A percentile compares a stretch with the other conserved stretches of the same genome.
These are phyloP conservation scores for Neophaeococcomyces mojaviensis DNA, from an alignment of 2,329 filamentous ascomycete species.

Conservation along the genomic window DNA sequence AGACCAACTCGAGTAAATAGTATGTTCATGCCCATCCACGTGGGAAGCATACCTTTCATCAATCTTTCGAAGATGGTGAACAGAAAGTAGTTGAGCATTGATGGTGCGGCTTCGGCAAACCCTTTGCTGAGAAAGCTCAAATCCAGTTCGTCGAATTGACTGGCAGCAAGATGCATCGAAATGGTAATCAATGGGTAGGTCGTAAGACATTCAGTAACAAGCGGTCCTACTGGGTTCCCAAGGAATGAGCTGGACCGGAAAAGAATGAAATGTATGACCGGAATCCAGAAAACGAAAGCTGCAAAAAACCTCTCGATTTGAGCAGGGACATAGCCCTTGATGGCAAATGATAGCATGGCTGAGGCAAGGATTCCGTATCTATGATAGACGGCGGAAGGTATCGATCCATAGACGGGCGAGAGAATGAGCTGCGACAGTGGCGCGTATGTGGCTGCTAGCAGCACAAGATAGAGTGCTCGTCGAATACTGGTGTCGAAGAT, in stretches of 20 bases:
- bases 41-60: constrained; percentile 34
- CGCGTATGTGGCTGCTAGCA: constrained; percentile 35
- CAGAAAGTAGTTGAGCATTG: constrained; percentile 58
- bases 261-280: constrained; percentile 64
- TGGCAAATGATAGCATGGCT: constrained; percentile 64
- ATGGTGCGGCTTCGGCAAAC: constrained; percentile 56
- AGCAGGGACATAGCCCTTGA: constrained; percentile 45
- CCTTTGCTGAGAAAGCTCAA: constrained; percentile 46
- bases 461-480: constrained; percentile 29
- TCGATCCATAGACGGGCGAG: constrained; percentile 80
- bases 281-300: constrained; percentile 67
- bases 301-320: constrained; percentile 49
- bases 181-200: constrained; percentile 62
- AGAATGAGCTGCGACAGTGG: constrained; percentile 57
- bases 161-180: constrained; percentile 57
- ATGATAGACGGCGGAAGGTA: constrained; percentile 69
- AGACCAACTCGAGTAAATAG: constrained; percentile 64
- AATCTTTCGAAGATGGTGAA: constrained; percentile 47
- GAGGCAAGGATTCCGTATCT: constrained; percentile 56
- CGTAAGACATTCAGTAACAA: constrained; percentile 66
- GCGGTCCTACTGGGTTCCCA: constrained; percentile 64
- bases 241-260: constrained; percentile 58
- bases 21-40: constrained; percentile 53
- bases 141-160: constrained; percentile 49
- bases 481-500: constrained; percentile 13